A percentile compares a stretch with the other conserved stretches of the same genome.
Conservation (phyloP, 371 early-diverging fungal species). For the Fennellomyces sp. region DNA sequence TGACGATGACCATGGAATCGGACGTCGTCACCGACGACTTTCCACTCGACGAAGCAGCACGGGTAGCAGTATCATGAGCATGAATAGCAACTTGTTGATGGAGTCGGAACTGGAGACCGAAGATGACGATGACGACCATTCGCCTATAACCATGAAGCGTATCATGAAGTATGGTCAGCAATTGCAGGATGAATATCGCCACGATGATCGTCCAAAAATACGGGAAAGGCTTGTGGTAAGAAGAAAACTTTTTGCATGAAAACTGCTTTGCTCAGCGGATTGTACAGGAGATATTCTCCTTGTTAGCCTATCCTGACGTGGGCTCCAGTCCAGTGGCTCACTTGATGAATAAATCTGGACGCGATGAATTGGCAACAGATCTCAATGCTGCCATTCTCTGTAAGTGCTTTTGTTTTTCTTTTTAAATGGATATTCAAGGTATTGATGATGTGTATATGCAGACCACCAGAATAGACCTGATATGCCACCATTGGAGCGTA, state of each 20-base stretch:
- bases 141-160: conserved; percentile 21
- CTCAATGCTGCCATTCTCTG: conserved; percentile 77
- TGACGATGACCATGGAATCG: neutral
- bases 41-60: conserved; percentile 19
- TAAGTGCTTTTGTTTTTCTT: conserved; percentile 19
- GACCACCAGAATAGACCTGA: conserved; percentile 29
- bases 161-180: conserved; percentile 79
- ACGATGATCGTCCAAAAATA: conserved; percentile 44
- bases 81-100: neutral
- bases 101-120: conserved; percentile 14
- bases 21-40: conserved; percentile 13
- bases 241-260: neutral
- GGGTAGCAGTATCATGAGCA: conserved; percentile 9
- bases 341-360: conserved; percentile 51
- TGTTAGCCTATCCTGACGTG: conserved; percentile 79
- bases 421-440: neutral
- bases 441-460: conserved; percentile 9
- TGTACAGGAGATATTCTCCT: conserved; percentile 65
- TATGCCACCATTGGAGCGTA: conserved; percentile 34
- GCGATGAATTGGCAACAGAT: conserved; percentile 69
- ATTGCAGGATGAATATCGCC: conserved; percentile 71
- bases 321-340: conserved; percentile 55
- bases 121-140: conserved; percentile 22
- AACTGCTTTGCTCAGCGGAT: neutral
- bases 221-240: conserved; percentile 30